Base-by-base conservation (phyloP, 2,329 filamentous ascomycete species). In the Botrytis fragariae region DNA sequence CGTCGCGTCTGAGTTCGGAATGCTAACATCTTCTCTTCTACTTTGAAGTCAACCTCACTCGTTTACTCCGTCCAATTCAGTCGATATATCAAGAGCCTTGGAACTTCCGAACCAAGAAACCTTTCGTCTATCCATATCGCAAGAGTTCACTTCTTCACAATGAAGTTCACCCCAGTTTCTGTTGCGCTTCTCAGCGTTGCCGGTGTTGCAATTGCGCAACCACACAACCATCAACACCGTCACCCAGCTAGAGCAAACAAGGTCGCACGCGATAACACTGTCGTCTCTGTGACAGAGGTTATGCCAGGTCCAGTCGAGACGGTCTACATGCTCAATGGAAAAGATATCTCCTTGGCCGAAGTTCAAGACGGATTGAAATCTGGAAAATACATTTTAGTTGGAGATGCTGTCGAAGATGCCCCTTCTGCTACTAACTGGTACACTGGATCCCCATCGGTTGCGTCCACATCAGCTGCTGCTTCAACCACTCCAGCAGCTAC, bases 341-440 rank as follows among this genome's bases (percentile, higher is more conserved):
- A 90, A 79, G 32, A 65, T 10, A 87, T 97, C 77, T 84, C 85
- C 71, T 83, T 87, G 74, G 83, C 87, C 0, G 87, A 94, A 74
- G 94, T 94, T 71, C 87, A 91, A 83, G 81, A 88, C 72, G 93
- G 94, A 76, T 87, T 98, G 78, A 84, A 87, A 73, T 87, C 91
- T 75, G 92, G 94, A 70, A 87, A 88, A 64, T 96, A 90, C 84
- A 85, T 91, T 64, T 84, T 92, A 67, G 84, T 92, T 63, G 88
- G 89, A 77, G 88, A 89, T 80, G 45, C 61, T 77, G 51, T 72
- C 83, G 22, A 88, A 88, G 88, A 88, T 67, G 86, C 86, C 61
- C 88, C 87, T 77, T 48, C 77, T 42, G 77, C 82, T 73, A 79
- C 81, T 59, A 79, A 82, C 4, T 77, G 80, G 54, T 79, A 82